Evolutionary conservation across 257 asterid genomes (phyloP).

Genomic region (Solanum neorickii): DNA sequence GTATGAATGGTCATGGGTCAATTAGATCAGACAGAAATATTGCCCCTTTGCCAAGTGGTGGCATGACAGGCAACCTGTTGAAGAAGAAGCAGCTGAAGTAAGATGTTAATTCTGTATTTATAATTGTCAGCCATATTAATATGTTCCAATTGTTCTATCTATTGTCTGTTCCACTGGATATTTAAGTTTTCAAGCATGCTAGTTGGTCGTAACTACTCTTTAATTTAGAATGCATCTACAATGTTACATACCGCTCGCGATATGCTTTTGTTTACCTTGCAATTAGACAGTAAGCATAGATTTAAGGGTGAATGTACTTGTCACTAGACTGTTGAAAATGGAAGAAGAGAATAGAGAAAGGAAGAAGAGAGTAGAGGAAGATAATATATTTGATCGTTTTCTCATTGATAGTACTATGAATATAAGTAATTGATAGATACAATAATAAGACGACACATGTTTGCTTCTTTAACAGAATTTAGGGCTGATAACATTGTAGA

Average conservation of each 20-base stretch:
- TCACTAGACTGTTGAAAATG: too few species aligned
- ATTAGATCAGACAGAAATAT: neutral
- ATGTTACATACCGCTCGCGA: neutral
- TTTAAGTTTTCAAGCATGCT: neutral
- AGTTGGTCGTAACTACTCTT: neutral
- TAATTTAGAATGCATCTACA: neutral
- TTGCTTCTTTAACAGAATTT: too few species aligned
- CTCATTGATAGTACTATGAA: too few species aligned
- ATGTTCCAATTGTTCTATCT: neutral
- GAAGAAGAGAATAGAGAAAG: too few species aligned
- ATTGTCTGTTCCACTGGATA: neutral
- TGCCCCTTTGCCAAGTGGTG: neutral
- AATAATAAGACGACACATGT: too few species aligned
- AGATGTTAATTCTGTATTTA: too few species aligned
- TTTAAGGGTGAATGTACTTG: too few species aligned
- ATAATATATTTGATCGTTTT: too few species aligned
- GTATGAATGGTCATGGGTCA: neutral
- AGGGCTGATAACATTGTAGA: too few species aligned
- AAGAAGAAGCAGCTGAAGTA: neutral
- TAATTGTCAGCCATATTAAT: neutral
- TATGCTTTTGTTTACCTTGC: neutral
- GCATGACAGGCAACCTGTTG: neutral
- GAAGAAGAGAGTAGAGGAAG: too few species aligned
- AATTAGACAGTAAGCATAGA: neutral
- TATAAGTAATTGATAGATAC: too few species aligned